Evolutionary conservation across 331 rosid species (phyloP).

Genomic region (Arachis monticola): DNA sequence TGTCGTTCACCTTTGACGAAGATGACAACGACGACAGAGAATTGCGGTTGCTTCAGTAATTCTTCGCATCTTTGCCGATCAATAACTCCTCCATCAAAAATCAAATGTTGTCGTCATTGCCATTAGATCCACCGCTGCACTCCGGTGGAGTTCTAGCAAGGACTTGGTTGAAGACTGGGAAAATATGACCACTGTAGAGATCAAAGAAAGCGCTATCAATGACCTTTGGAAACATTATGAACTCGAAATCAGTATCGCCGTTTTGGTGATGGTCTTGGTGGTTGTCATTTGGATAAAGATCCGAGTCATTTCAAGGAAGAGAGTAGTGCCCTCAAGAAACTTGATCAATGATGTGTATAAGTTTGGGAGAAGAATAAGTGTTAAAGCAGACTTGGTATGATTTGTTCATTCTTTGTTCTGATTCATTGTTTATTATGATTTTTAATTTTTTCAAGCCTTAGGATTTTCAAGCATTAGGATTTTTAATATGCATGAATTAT

Average conservation of each 20-base stretch:
- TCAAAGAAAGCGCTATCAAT: constrained; percentile 44
- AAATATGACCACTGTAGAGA: constrained; percentile 42
- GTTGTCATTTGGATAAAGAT: neutral
- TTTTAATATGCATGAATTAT: too few species aligned
- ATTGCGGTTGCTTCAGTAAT: constrained; percentile 5
- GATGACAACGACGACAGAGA: constrained; percentile 46
- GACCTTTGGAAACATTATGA: constrained; percentile 51
- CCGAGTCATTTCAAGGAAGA: neutral
- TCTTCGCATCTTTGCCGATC: constrained; percentile 29
- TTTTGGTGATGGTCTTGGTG: neutral
- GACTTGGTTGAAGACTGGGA: constrained; percentile 62
- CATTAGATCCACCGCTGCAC: neutral
- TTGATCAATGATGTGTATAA: constrained; percentile 51
- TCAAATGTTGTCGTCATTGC: constrained; percentile 15
- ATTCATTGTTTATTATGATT: too few species aligned
- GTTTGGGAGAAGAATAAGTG: constrained; percentile 53
- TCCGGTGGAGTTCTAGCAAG: neutral
- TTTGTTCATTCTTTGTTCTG: too few species aligned
- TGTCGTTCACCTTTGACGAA: constrained; percentile 57
- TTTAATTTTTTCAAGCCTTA: too few species aligned
- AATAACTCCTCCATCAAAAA: constrained; percentile 40
- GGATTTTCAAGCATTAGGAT: too few species aligned
- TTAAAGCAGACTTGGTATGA: constrained; percentile 52
- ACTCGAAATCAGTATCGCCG: constrained; percentile 68
- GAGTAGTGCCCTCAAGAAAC: constrained; percentile 28